Evolutionary conservation across 495 filamentous ascomycete genomes (phyloP), one percentile per base, ranked within the genome.

Genomic region (Echria macrotheca): DNA sequence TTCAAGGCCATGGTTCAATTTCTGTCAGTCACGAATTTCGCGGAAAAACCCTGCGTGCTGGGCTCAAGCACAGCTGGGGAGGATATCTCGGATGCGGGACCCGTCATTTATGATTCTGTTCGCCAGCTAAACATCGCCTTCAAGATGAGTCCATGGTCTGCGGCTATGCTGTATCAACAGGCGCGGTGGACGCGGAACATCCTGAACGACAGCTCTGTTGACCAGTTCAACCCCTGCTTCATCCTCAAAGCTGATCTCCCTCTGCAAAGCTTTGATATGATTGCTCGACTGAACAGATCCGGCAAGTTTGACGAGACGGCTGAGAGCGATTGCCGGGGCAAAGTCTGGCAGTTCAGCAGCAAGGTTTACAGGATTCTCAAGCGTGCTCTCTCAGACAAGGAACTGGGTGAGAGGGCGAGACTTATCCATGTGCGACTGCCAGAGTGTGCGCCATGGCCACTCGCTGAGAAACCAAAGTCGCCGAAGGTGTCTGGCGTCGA

Each of bases 1-100:
- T 96, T 98, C 74, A 97, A 95, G 63, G 90, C 85, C 1, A 82
- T 81, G 4, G 59, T 98, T 35, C 89, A 96, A 64, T 95, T 88
- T 59, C 67, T 98, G 14, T 79, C 87, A 7, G 72, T 75, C 5
- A 82, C 73, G 21, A 81, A 95, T 59, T 62, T 97, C 25, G 63
- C 67, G 18, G 79, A 72, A 31, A 80, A 80, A 29, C 82, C 87
- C 2, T 66, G 85, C 23, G 44, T 82, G 8, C 73, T 88, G 24
- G 69, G 71, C 4, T n/a, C 53, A 18, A 57, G 47, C 5, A n/a
- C n/a, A n/a, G n/a, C n/a, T n/a, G n/a, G n/a, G n/a, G n/a, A n/a
- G n/a, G 61, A 69, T 33, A 7, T 56, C n/a, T 74, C 71, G 11
- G 57, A 52, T 7, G 49, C 63, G 52, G 52, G 72, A 46, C 63